phyloP scores from a whole-genome alignment of 2,329 filamentous ascomycete genomes.

The Graphilbum sp. region DNA sequence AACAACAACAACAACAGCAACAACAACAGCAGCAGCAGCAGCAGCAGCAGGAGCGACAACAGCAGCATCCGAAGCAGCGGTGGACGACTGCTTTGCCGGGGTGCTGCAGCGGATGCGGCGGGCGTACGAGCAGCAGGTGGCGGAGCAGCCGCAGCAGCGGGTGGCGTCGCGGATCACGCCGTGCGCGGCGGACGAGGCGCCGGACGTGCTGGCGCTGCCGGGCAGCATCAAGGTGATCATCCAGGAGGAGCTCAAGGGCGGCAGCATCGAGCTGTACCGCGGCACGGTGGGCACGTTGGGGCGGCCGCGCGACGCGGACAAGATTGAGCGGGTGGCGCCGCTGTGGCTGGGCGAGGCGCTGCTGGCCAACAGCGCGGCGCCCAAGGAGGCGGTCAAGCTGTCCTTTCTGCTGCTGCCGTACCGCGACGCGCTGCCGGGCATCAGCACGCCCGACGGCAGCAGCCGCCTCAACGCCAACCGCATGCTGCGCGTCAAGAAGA shows the following conservation, averaged over 20 bases:
- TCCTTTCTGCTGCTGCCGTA: slow-evolving; percentile 80
- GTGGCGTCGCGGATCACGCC: slow-evolving; percentile 52
- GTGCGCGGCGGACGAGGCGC: slow-evolving; percentile 56
- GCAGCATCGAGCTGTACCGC: slow-evolving; percentile 73
- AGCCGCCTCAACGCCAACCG: slow-evolving; percentile 90
- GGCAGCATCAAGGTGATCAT: slow-evolving; percentile 50
- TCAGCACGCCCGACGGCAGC: slow-evolving; percentile 63
- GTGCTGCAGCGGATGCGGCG: slow-evolving; percentile 56
- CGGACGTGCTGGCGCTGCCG: slow-evolving; percentile 50
- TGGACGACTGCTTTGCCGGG: slow-evolving; percentile 61
- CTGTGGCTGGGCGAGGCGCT: slow-evolving; percentile 87
- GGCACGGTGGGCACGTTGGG: slow-evolving; percentile 70
- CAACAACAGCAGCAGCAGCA: neutral
- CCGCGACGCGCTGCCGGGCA: slow-evolving; percentile 55
- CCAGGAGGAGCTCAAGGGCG: slow-evolving; percentile 51
- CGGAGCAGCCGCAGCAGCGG: slow-evolving; percentile 33
- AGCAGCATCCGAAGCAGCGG: slow-evolving; percentile 29
- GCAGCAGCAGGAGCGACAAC: neutral
- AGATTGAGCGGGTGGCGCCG: slow-evolving; percentile 72
- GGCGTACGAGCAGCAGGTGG: slow-evolving; percentile 53
- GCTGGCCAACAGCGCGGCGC: slow-evolving; percentile 62
- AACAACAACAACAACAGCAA: neutral
- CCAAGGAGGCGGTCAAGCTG: slow-evolving; percentile 92
- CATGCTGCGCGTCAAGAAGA: slow-evolving; percentile 92
- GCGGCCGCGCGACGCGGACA: slow-evolving; percentile 47